Base-by-base conservation (phyloP, 441 rosid genomes). In the Gossypium aridum region DNA sequence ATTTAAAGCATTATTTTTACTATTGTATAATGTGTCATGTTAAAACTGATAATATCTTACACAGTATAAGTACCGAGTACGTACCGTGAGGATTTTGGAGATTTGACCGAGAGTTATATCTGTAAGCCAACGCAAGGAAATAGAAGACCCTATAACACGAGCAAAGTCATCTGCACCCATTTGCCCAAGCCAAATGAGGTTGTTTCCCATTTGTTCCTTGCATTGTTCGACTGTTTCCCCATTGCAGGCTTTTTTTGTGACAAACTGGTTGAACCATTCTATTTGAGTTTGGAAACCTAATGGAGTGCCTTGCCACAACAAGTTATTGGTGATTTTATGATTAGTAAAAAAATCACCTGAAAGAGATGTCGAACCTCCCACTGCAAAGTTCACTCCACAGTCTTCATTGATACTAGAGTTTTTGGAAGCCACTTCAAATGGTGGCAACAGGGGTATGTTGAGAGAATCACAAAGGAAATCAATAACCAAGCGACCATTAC, bases 101-200 rank as follows among this genome's bases (percentile, higher is more conserved):
- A 77, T 67, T 16, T 77, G 74, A 20, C 10, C 65, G 3, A 83
- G 77, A 0, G 87, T 34, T 0, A 62, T 5, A 23, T 86, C 75
- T 20, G 82, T 19, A 12, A 75, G 72, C 79, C 79, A 77, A 12
- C 39, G 55, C 43, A 34, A 31, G 47, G 72, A 19, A 54, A 76
- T 2, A 14, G 80, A 45, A 53, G 84, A 76, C 2, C 80, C 78
- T n/a, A 75, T 25, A n/a, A 79, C 77, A 22, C 87, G 85, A 45
- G 85, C 74, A 59, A 79, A 88, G 77, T 86, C 89, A 67, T 67
- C 81, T 1, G 45, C 64, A 17, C 91, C 91, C n/a, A 88, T 47
- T 20, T 76, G 83, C 17, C 91, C 91, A 2, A 88, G 37, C 89
- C 88, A 86, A 39, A 86, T 81, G 17, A 88, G 83, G 0, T 79